Evolutionary conservation across 1,139 yeast genomes (phyloP).

Genomic region (Candida pseudoviswanathii): DNA sequence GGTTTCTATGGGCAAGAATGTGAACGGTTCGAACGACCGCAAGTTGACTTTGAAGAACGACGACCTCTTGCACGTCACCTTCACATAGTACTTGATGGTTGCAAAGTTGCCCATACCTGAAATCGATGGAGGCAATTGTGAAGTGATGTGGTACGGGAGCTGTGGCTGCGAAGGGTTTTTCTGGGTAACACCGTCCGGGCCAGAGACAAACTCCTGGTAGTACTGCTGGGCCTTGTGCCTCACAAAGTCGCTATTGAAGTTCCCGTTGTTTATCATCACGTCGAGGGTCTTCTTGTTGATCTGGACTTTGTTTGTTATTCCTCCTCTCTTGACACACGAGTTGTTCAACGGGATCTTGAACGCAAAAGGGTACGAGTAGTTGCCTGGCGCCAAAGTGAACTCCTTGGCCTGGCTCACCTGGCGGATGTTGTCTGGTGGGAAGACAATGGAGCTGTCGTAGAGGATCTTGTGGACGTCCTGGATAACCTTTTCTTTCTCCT

Average conservation of each 20-base stretch:
- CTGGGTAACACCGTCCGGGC: slow-evolving; percentile 2
- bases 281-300: slow-evolving; percentile 36
- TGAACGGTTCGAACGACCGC: slow-evolving; percentile 52
- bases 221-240: slow-evolving; percentile 25
- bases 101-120: slow-evolving; percentile 50
- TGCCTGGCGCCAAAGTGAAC: slow-evolving; percentile 63
- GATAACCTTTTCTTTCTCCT: slow-evolving; percentile 25
- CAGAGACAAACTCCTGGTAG: slow-evolving; percentile 11
- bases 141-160: slow-evolving; percentile 38
- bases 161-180: slow-evolving; percentile 12
- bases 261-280: slow-evolving; percentile 38
- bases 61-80: slow-evolving; percentile 60
- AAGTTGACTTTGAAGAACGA: slow-evolving; percentile 54
- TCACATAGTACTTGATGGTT: slow-evolving; percentile 53
- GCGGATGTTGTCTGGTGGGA: slow-evolving; percentile 61
- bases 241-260: slow-evolving; percentile 25
- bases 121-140: slow-evolving; percentile 60
- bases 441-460: slow-evolving; percentile 56
- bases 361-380: slow-evolving; percentile 57
- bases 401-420: slow-evolving; percentile 50
- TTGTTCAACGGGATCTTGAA: slow-evolving; percentile 55
- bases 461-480: slow-evolving; percentile 57
- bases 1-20: slow-evolving; percentile 55
- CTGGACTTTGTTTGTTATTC: slow-evolving; percentile 43
- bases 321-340: slow-evolving; percentile 48